These are phyloP conservation scores for Wickerhamiella brachini DNA, from an alignment of 805 yeast species.

Conservation along the genomic window DNA sequence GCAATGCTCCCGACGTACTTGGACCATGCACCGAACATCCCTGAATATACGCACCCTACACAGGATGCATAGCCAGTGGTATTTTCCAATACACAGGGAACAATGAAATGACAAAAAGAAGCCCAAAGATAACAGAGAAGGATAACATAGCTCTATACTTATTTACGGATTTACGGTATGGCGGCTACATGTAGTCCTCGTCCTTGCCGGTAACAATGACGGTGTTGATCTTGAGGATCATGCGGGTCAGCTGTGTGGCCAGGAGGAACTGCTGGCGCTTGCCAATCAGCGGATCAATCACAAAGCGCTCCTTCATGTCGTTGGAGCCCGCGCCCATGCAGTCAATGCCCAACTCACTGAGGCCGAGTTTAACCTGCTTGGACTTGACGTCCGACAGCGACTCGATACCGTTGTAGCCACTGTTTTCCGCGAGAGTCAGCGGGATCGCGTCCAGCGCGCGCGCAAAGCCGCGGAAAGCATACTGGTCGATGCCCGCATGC, in stretches of 20 bases:
- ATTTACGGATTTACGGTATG: no score
- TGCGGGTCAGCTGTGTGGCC: constrained; percentile 95
- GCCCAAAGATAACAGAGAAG: no score
- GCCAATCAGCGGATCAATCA: constrained; percentile 93
- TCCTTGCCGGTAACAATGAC: constrained; percentile 76
- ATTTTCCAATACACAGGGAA: no score
- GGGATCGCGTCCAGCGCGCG: constrained; percentile 85
- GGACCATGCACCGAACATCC: no score
- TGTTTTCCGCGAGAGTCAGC: constrained; percentile 90
- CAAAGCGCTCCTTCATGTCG: constrained; percentile 89
- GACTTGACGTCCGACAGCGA: constrained; percentile 73
- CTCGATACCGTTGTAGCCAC: constrained; percentile 90
- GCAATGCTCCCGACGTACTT: no score
- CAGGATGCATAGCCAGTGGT: no score
- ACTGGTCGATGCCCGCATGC: constrained; percentile 92
- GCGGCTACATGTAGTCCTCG: neutral
- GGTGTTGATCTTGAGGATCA: constrained; percentile 93
- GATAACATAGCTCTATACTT: no score
- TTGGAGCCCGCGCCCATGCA: constrained; percentile 78
- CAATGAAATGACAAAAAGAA: no score
- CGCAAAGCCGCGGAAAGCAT: constrained; percentile 92
- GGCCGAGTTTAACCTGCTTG: constrained; percentile 61
- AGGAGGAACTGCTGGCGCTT: constrained; percentile 89
- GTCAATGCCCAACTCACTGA: constrained; percentile 76
- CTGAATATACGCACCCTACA: no score